phyloP scores from a whole-genome alignment of 2,329 filamentous ascomycete species.

The Drechslerella coelobrocha region DNA sequence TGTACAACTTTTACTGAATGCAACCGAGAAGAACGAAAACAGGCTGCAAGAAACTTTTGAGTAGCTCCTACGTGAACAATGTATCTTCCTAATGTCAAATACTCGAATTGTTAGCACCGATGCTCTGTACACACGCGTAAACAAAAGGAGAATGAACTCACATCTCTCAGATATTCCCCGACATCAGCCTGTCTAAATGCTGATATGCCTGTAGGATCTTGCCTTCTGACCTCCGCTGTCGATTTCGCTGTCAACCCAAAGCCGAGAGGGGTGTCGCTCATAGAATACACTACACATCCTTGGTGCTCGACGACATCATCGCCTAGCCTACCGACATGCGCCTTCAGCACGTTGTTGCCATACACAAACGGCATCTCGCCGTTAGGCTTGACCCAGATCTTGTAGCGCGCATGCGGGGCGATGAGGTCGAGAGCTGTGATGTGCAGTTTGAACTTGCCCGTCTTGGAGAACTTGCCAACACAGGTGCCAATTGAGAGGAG shows the following conservation, averaged over 20 bases:
- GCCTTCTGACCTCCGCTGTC: constrained; percentile 78
- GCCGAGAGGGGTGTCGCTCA: constrained; percentile 87
- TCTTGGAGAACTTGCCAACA: constrained; percentile 94
- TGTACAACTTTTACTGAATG: constrained; percentile 20
- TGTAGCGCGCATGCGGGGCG: constrained; percentile 88
- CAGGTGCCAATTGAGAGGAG: constrained; percentile 89
- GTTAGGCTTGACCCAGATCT: constrained; percentile 96
- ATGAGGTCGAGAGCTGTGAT: constrained; percentile 90
- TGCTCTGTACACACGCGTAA: not conserved
- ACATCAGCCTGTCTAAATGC: constrained; percentile 92
- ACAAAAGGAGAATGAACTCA: constrained; percentile 52
- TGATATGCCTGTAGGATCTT: constrained; percentile 89
- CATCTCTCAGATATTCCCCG: constrained; percentile 90
- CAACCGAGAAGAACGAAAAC: not conserved
- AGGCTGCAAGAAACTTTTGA: constrained; percentile 19
- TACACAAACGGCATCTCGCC: constrained; percentile 98
- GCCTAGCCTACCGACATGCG: constrained; percentile 80
- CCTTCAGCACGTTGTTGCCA: constrained; percentile 85
- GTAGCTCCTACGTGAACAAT: constrained; percentile 50
- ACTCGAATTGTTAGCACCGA: constrained; percentile 16
- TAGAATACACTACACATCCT: constrained; percentile 85
- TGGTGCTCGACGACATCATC: constrained; percentile 94
- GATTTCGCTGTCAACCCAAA: constrained; percentile 91
- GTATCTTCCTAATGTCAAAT: constrained; percentile 54
- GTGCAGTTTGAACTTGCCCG: constrained; percentile 92